Evolutionary conservation across 2,329 filamentous ascomycete species (phyloP).

Genomic region (Sclerotinia borealis): DNA sequence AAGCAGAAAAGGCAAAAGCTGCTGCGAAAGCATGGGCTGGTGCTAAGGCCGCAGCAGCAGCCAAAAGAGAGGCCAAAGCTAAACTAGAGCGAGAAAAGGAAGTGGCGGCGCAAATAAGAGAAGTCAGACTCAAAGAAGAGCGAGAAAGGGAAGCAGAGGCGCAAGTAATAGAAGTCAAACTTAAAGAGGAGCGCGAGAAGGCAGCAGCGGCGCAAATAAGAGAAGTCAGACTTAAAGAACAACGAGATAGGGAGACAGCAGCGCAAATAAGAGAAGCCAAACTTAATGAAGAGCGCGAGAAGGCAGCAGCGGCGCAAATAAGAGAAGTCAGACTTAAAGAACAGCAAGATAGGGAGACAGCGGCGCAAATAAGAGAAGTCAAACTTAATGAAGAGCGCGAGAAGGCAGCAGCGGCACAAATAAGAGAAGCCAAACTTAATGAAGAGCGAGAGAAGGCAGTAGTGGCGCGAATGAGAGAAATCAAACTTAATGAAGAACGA

Average conservation of each 20-base stretch:
- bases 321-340: slow-evolving; percentile 33
- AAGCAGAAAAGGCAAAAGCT: slow-evolving; percentile 21
- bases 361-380: background rate
- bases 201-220: slow-evolving; percentile 21
- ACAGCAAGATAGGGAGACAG: slow-evolving; percentile 25
- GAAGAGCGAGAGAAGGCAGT: background rate
- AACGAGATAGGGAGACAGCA: slow-evolving; percentile 25
- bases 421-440: background rate
- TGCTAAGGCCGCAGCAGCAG: background rate
- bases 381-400: background rate
- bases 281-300: no score
- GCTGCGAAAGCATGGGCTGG: slow-evolving; percentile 3
- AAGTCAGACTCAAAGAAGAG: slow-evolving; percentile 33
- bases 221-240: slow-evolving; percentile 33
- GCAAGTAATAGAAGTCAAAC: no score
- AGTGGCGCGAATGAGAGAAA: background rate
- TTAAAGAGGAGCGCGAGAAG: slow-evolving; percentile 21
- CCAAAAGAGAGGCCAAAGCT: slow-evolving; percentile 21
- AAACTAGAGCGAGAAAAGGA: slow-evolving; percentile 21
- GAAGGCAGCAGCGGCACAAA: background rate
- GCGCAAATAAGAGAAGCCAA: no score
- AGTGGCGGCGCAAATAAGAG: slow-evolving; percentile 22
- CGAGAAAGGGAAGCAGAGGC: slow-evolving; percentile 22
- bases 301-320: slow-evolving; percentile 24
- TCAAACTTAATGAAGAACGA: slow-evolving; percentile 10